phyloP scores from a whole-genome alignment of 2,329 filamentous ascomycete genomes.

The Fusarium robinianum region DNA sequence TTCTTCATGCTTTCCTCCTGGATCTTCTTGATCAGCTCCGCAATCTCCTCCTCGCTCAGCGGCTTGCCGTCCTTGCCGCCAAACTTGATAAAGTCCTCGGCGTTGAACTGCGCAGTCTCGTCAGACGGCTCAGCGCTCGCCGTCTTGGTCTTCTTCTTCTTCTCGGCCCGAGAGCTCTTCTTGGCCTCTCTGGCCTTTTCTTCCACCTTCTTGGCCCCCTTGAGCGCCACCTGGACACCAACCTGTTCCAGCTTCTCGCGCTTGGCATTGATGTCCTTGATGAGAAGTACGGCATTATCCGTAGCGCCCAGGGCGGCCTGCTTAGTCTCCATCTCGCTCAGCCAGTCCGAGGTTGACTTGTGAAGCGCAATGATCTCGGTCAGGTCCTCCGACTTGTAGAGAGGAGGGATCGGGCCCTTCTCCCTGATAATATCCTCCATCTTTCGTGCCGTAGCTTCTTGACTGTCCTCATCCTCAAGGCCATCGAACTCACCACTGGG shows the following conservation, averaged over 20 bases:
- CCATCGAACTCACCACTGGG: slow-evolving; percentile 66
- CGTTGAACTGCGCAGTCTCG: slow-evolving; percentile 49
- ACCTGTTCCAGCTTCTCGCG: slow-evolving; percentile 72
- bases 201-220: slow-evolving; percentile 63
- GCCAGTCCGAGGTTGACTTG: slow-evolving; percentile 70
- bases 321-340: slow-evolving; percentile 69
- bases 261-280: slow-evolving; percentile 72
- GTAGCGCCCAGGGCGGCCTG: slow-evolving; percentile 72
- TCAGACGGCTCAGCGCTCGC: slow-evolving; percentile 42
- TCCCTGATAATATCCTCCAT: slow-evolving; percentile 52
- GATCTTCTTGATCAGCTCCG: slow-evolving; percentile 36
- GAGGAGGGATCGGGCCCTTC: slow-evolving; percentile 61
- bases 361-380: slow-evolving; percentile 65
- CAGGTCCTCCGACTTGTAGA: slow-evolving; percentile 77
- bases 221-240: slow-evolving; percentile 71
- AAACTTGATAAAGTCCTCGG: slow-evolving; percentile 53
- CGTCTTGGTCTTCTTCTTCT: slow-evolving; percentile 47
- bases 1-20: slow-evolving; percentile 30
- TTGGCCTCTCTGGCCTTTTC: slow-evolving; percentile 52
- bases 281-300: slow-evolving; percentile 75
- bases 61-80: slow-evolving; percentile 39
- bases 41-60: slow-evolving; percentile 35
- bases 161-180: slow-evolving; percentile 46
- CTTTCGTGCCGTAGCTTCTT: slow-evolving; percentile 45
- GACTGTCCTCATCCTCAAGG: slow-evolving; percentile 72